A percentile compares a stretch with the other conserved stretches of the same genome.
These are phyloP conservation scores for Oryza meridionalis DNA, from an alignment of 176 grass and related monocot species.

Conservation along the genomic window DNA sequence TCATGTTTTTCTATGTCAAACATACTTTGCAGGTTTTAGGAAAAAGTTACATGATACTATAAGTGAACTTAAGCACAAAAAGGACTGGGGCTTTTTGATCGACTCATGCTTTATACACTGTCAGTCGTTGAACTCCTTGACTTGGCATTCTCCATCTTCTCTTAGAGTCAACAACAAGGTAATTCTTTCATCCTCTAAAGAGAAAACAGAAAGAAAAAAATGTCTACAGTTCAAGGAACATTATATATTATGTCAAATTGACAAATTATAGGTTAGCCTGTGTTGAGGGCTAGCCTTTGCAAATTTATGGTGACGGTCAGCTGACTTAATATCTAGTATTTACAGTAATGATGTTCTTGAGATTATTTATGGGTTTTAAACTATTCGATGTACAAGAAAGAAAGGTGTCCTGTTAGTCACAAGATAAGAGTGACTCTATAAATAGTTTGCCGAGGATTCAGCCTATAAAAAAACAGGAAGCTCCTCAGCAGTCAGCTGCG, in stretches of 20 bases:
- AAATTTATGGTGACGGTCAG: neutral
- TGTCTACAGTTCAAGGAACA: neutral
- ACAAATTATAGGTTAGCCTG: neutral
- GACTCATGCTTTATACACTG: conserved; percentile 84
- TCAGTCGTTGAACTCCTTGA: conserved; percentile 55
- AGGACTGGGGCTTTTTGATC: conserved; percentile 70
- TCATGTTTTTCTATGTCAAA: conserved; percentile 12
- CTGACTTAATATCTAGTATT: neutral
- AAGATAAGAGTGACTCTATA: neutral
- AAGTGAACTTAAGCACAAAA: conserved; percentile 53
- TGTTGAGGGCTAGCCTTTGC: neutral
- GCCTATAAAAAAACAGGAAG: neutral
- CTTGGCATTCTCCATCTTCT: conserved; percentile 69
- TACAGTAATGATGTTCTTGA: conserved; percentile 1
- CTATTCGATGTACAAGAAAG: neutral
- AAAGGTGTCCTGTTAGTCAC: neutral
- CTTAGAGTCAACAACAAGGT: conserved; percentile 77
- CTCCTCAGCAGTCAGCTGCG: neutral
- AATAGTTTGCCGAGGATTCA: conserved; percentile 10
- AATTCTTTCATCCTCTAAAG: neutral
- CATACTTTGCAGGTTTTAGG: conserved; percentile 60
- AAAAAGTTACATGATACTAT: conserved; percentile 46
- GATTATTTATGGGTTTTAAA: neutral
- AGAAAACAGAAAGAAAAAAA: neutral
- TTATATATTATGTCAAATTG: neutral